These are phyloP conservation scores for Colletotrichum musae DNA, from an alignment of 2,329 filamentous ascomycete species.

Conservation along the genomic window DNA sequence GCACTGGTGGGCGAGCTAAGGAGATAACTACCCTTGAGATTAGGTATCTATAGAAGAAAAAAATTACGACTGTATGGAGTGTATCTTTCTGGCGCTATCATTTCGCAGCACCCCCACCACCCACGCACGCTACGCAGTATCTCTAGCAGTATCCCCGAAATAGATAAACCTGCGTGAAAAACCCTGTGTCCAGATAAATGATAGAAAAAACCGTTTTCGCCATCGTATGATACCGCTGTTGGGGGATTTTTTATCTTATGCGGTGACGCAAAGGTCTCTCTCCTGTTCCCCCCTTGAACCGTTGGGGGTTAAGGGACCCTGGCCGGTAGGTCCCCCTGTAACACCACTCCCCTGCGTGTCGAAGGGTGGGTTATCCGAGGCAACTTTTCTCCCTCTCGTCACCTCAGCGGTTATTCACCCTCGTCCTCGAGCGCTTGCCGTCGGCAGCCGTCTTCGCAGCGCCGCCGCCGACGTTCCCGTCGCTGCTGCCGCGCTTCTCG, in stretches of 20 bases:
- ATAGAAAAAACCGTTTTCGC: neutral
- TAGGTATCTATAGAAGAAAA: slow-evolving; percentile 13
- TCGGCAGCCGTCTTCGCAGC: slow-evolving; percentile 23
- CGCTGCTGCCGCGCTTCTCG: slow-evolving; percentile 28
- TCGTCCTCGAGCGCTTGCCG: slow-evolving; percentile 27
- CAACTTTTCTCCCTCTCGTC: too few species aligned
- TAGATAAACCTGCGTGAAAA: too few species aligned
- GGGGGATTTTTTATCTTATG: slow-evolving; percentile 11
- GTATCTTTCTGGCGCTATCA: slow-evolving; percentile 12
- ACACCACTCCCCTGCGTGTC: too few species aligned
- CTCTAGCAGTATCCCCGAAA: too few species aligned
- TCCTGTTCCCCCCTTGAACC: too few species aligned
- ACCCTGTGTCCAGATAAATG: neutral
- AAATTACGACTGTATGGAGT: neutral
- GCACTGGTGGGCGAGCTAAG: too few species aligned
- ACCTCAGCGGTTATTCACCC: slow-evolving; percentile 25
- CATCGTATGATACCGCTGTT: slow-evolving; percentile 13
- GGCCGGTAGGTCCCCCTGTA: too few species aligned
- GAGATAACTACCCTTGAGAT: too few species aligned
- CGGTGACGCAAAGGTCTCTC: slow-evolving; percentile 9
- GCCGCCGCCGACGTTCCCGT: neutral
- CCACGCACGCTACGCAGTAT: neutral
- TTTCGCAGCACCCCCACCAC: slow-evolving; percentile 7
- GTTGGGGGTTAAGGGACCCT: too few species aligned
- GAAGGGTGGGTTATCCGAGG: too few species aligned